A percentile compares a stretch with the other conserved stretches of the same genome.
Evolutionary conservation across 257 asterid genomes (phyloP).

Genomic region (Solanum pennellii): DNA sequence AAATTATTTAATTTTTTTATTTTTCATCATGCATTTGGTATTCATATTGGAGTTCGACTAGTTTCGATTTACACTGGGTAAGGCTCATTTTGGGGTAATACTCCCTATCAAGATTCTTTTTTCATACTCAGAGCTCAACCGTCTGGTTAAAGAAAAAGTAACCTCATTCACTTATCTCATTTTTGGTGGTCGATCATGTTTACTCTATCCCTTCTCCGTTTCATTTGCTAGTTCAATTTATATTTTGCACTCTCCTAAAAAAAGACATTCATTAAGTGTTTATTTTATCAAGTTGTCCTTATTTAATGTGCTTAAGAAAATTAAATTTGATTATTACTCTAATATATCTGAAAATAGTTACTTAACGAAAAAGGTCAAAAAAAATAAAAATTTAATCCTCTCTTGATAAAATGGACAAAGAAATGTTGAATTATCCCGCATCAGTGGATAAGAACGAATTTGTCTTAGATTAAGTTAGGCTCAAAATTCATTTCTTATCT

Average conservation of each 20-base stretch:
- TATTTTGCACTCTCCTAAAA: background rate
- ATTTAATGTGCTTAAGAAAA: background rate
- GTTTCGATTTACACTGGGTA: too few relatives aligned
- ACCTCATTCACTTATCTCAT: too few relatives aligned
- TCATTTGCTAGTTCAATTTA: background rate
- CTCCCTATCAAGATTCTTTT: too few relatives aligned
- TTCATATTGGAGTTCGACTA: too few relatives aligned
- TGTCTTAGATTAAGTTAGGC: background rate
- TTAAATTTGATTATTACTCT: background rate
- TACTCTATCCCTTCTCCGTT: background rate
- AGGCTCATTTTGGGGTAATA: rapidly evolving
- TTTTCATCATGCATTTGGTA: too few relatives aligned
- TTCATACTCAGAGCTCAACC: too few relatives aligned
- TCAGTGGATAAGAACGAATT: background rate
- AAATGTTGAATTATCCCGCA: background rate
- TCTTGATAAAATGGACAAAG: background rate
- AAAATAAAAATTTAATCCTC: too few relatives aligned
- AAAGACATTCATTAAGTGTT: background rate
- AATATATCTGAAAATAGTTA: background rate
- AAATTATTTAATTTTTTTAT: background rate
- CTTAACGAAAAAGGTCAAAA: too few relatives aligned
- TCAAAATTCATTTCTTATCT: too few relatives aligned
- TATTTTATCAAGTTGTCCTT: background rate
- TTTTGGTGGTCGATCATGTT: too few relatives aligned
- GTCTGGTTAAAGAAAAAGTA: rapidly evolving